phyloP scores from a whole-genome alignment of 2,329 filamentous ascomycete species.

The Diaporthe sp. region DNA sequence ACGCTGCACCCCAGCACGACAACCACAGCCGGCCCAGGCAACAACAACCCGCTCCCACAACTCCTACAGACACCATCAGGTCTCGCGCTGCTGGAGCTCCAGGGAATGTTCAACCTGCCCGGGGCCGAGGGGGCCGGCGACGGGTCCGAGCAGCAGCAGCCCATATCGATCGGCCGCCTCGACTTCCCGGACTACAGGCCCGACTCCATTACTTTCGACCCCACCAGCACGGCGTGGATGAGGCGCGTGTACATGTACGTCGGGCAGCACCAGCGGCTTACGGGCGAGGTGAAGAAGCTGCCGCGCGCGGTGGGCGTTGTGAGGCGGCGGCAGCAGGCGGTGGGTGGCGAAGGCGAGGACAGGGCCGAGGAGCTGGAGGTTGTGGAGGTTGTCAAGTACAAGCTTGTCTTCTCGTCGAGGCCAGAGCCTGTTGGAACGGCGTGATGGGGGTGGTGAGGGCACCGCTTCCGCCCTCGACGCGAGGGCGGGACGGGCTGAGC shows the following conservation, averaged over 20 bases:
- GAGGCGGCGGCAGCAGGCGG: slow-evolving; percentile 57
- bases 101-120: slow-evolving; percentile 88
- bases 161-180: slow-evolving; percentile 54
- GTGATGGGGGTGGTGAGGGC: not conserved
- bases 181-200: slow-evolving; percentile 69
- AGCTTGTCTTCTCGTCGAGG: slow-evolving; percentile 83
- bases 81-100: slow-evolving; percentile 89
- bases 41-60: slow-evolving; percentile 73
- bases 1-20: slow-evolving; percentile 50
- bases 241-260: slow-evolving; percentile 89
- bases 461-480: not conserved
- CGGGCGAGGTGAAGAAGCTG: slow-evolving; percentile 90
- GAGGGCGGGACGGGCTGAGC: not conserved
- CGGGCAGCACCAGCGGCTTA: slow-evolving; percentile 87
- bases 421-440: slow-evolving; percentile 82
- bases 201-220: slow-evolving; percentile 49
- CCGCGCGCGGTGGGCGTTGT: slow-evolving; percentile 83
- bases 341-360: slow-evolving; percentile 63
- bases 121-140: slow-evolving; percentile 44
- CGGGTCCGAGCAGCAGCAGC: slow-evolving; percentile 45
- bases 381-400: slow-evolving; percentile 87
- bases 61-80: slow-evolving; percentile 90
- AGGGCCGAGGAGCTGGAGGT: slow-evolving; percentile 74
- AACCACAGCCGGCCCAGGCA: slow-evolving; percentile 34
- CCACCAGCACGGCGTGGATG: slow-evolving; percentile 80